These are phyloP conservation scores for Fusarium subtropicale DNA, from an alignment of 2,329 filamentous ascomycete genomes.

Conservation along the genomic window DNA sequence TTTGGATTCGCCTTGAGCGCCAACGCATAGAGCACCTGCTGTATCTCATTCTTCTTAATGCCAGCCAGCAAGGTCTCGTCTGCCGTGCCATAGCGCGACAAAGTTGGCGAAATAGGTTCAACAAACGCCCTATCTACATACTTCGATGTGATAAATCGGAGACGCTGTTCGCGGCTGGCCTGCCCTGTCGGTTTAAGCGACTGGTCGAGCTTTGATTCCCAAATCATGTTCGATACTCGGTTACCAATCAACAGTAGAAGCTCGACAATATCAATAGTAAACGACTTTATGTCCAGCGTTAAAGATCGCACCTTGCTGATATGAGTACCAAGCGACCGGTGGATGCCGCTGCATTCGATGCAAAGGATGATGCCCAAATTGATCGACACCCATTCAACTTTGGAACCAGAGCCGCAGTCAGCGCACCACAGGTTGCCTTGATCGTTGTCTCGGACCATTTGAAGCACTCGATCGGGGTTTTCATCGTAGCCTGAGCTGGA, in stretches of 20 bases:
- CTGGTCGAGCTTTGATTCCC: slow-evolving; percentile 87
- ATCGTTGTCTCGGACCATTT: slow-evolving; percentile 88
- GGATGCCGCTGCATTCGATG: slow-evolving; percentile 98
- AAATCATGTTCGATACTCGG: slow-evolving; percentile 94
- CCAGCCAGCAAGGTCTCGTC: slow-evolving; percentile 92
- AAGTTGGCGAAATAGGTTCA: slow-evolving; percentile 77
- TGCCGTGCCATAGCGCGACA: slow-evolving; percentile 80
- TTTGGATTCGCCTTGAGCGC: slow-evolving; percentile 91
- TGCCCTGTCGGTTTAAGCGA: slow-evolving; percentile 78
- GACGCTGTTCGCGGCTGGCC: slow-evolving; percentile 86
- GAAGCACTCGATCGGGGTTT: slow-evolving; percentile 85
- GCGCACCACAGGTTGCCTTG: slow-evolving; percentile 94
- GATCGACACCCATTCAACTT: slow-evolving; percentile 99
- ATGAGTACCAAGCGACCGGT: slow-evolving; percentile 94
- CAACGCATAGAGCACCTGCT: slow-evolving; percentile 90
- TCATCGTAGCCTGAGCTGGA: slow-evolving; percentile 81
- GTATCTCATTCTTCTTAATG: slow-evolving; percentile 96
- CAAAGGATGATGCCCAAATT: slow-evolving; percentile 96
- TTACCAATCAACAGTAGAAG: slow-evolving; percentile 92
- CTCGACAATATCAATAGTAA: slow-evolving; percentile 97
- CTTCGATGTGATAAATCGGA: slow-evolving; percentile 96
- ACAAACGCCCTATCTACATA: slow-evolving; percentile 89
- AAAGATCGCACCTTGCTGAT: slow-evolving; percentile 97
- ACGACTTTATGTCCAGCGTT: slow-evolving; percentile 94
- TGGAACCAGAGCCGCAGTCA: slow-evolving; percentile 89